A percentile compares a stretch with the other conserved stretches of the same genome.
Conservation (phyloP, 352 stramenopile species). For the Pythium aristosporum region DNA sequence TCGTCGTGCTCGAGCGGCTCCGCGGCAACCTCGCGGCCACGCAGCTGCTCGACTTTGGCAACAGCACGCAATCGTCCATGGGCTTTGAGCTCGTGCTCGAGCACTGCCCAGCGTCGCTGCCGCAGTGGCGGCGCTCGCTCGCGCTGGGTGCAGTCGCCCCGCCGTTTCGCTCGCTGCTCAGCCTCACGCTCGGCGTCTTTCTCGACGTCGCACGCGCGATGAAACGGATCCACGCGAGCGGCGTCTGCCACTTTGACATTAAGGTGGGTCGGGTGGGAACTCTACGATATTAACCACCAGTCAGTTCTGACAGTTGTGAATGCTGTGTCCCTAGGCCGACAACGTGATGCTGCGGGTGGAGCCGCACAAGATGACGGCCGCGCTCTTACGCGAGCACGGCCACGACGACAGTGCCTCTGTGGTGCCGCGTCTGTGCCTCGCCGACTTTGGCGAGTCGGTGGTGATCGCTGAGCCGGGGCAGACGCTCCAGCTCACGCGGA, state of each 20-base stretch:
- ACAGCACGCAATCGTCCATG: slow-evolving; percentile 31
- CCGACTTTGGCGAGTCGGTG: slow-evolving; percentile 73
- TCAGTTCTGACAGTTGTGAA: not conserved
- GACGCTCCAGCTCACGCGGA: slow-evolving; percentile 33
- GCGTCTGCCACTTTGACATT: slow-evolving; percentile 66
- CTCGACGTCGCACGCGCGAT: slow-evolving; percentile 37
- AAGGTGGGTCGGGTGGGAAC: slow-evolving; percentile 36
- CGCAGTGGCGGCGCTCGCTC: slow-evolving; percentile 40
- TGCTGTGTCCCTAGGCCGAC: slow-evolving; percentile 33
- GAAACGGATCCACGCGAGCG: slow-evolving; percentile 38
- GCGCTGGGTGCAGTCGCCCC: not conserved
- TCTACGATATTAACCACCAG: not conserved
- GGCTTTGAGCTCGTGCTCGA: slow-evolving; percentile 62
- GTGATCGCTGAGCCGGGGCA: not conserved
- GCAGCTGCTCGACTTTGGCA: slow-evolving; percentile 64
- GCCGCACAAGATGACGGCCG: slow-evolving; percentile 32
- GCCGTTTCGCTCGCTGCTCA: slow-evolving; percentile 41
- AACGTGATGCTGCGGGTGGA: slow-evolving; percentile 59
- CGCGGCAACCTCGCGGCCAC: slow-evolving; percentile 46
- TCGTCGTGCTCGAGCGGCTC: slow-evolving; percentile 47
- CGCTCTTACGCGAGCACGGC: slow-evolving; percentile 23
- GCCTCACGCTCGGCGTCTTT: slow-evolving; percentile 48
- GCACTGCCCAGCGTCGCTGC: slow-evolving; percentile 53
- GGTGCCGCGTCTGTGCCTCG: slow-evolving; percentile 45
- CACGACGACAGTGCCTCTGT: slow-evolving; percentile 26